These are phyloP conservation scores for Magnaporthales sp. DNA, from an alignment of 2,329 filamentous ascomycete species.

Conservation along the genomic window DNA sequence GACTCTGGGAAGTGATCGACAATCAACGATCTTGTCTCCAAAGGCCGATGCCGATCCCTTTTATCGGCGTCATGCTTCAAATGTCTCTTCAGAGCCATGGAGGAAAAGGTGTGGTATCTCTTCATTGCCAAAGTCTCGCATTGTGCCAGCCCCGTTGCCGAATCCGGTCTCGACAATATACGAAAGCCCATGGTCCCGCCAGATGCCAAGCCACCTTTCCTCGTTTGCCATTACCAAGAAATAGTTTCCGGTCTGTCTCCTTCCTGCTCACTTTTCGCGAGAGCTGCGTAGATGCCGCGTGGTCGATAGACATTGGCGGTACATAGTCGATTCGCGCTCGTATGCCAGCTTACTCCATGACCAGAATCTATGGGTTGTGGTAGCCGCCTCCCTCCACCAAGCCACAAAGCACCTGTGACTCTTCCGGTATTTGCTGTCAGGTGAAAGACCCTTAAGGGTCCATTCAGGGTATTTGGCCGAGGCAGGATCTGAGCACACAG, in stretches of 20 bases:
- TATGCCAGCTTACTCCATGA: not conserved
- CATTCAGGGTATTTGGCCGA: not conserved
- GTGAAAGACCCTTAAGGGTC: not conserved
- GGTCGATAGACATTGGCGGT: not conserved
- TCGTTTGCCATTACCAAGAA: not conserved
- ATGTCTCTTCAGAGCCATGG: not conserved
- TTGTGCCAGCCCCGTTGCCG: not conserved
- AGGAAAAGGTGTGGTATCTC: not conserved
- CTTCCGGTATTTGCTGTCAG: not conserved
- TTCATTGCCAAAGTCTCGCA: not conserved
- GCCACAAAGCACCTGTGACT: not conserved
- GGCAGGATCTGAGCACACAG: not conserved
- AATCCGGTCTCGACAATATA: not conserved
- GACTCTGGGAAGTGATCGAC: not conserved
- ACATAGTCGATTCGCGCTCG: not conserved
- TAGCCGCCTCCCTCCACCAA: not conserved
- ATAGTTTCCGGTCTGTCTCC: not conserved
- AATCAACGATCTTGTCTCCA: not conserved
- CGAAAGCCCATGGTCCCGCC: not conserved
- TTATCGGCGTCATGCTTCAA: not conserved
- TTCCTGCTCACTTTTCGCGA: not conserved
- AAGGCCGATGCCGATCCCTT: not conserved
- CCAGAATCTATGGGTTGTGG: not conserved
- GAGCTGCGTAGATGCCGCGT: not conserved
- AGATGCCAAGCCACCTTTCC: not conserved